phyloP scores from a whole-genome alignment of 345 rosid genomes.

The Pistacia atlantica region DNA sequence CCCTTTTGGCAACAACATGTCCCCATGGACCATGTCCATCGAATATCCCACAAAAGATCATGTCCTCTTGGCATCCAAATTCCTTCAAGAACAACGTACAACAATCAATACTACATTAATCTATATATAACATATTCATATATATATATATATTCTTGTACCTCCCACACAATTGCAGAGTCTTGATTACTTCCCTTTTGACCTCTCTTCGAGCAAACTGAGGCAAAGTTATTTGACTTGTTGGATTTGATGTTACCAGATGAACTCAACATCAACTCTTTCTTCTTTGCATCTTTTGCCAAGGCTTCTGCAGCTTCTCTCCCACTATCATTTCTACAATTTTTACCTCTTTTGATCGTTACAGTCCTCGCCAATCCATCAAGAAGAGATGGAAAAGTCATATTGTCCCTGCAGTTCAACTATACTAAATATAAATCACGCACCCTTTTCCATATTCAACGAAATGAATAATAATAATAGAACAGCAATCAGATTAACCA shows the following conservation, averaged over 20 bases:
- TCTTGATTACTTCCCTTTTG: slow-evolving; percentile 87
- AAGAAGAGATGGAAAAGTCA: slow-evolving; percentile 54
- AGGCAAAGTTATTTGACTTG: slow-evolving; percentile 50
- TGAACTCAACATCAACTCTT: slow-evolving; percentile 55
- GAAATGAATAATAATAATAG: not conserved
- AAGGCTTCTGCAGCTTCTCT: slow-evolving; percentile 63
- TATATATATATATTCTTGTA: slow-evolving; percentile 13
- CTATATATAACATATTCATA: no score
- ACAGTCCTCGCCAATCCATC: slow-evolving; percentile 66
- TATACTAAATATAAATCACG: not conserved
- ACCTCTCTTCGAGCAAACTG: slow-evolving; percentile 78
- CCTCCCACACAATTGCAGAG: slow-evolving; percentile 84
- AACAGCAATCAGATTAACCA: not conserved
- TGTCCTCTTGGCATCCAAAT: slow-evolving; percentile 87
- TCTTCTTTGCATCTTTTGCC: slow-evolving; percentile 74
- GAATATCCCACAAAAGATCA: slow-evolving; percentile 79
- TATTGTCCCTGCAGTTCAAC: slow-evolving; percentile 18
- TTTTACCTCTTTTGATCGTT: slow-evolving; percentile 59
- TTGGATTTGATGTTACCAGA: slow-evolving; percentile 54
- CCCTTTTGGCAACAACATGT: slow-evolving; percentile 67
- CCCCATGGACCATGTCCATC: slow-evolving; percentile 99
- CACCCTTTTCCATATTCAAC: not conserved
- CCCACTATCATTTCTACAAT: slow-evolving; percentile 42
- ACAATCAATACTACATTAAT: no score
- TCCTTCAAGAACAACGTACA: slow-evolving; percentile 39